A percentile compares a stretch with the other conserved stretches of the same genome.
Evolutionary conservation across 805 yeast species (phyloP).

Genomic region (Cyberlindnera mississippiensis): DNA sequence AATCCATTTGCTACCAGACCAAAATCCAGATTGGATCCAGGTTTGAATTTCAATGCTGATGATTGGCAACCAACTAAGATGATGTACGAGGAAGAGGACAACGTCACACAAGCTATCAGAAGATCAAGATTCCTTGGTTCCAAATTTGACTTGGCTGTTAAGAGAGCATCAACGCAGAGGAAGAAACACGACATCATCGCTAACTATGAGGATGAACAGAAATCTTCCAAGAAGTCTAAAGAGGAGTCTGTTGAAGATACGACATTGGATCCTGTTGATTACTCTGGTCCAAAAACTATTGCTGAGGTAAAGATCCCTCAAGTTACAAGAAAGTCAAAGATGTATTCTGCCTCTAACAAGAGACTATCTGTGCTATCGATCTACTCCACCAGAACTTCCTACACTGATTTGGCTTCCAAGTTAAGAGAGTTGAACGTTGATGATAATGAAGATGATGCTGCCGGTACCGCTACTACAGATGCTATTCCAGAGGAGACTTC

Average conservation of each 20-base stretch:
- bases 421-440: constrained; percentile 26
- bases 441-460: constrained; percentile 2
- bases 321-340: constrained; percentile 63
- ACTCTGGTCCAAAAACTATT: constrained; percentile 43
- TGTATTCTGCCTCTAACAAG: constrained; percentile 58
- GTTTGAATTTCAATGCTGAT: constrained; percentile 29
- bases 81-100: constrained; percentile 24
- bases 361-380: constrained; percentile 69
- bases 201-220: constrained; percentile 5
- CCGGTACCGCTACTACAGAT: background rate
- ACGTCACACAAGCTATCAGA: constrained; percentile 39
- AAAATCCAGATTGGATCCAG: constrained; percentile 42
- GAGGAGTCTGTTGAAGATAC: constrained; percentile 4
- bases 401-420: constrained; percentile 49
- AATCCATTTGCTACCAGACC: constrained; percentile 38
- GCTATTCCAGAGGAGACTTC: constrained; percentile 10
- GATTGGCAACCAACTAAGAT: constrained; percentile 19
- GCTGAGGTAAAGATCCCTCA: constrained; percentile 67
- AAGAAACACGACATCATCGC: constrained; percentile 9
- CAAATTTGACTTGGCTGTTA: constrained; percentile 33
- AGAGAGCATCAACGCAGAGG: constrained; percentile 20
- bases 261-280: constrained; percentile 7
- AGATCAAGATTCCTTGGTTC: constrained; percentile 43
- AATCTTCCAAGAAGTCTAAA: background rate
- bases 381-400: constrained; percentile 65